These are phyloP conservation scores for Alisma plantagoaquatica DNA, from an alignment of 106 monocot species.

Conservation along the genomic window DNA sequence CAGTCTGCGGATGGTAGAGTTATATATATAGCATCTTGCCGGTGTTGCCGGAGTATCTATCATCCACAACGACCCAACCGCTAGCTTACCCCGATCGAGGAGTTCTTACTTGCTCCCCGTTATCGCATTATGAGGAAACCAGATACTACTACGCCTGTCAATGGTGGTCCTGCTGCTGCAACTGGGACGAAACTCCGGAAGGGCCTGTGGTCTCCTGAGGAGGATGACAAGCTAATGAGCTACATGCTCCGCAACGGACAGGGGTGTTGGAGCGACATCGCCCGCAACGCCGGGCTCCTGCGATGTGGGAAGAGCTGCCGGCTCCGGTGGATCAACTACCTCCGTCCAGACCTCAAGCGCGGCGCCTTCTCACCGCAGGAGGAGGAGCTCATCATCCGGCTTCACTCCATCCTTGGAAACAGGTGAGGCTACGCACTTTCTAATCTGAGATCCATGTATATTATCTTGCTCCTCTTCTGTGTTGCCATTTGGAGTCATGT, in stretches of 20 bases:
- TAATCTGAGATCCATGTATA: too few relatives aligned
- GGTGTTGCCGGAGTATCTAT: too few relatives aligned
- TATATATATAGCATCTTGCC: too few relatives aligned
- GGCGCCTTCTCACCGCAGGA: constrained; percentile 57
- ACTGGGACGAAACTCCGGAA: constrained; percentile 36
- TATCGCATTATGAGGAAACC: constrained; percentile 86
- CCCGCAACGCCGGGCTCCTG: constrained; percentile 55
- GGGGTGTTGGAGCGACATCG: constrained; percentile 72
- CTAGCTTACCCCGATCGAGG: too few relatives aligned
- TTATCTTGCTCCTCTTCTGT: too few relatives aligned
- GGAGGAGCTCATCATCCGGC: constrained; percentile 51
- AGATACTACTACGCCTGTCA: too few relatives aligned
- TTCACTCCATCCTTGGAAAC: constrained; percentile 67
- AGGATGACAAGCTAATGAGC: constrained; percentile 52
- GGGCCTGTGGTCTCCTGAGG: constrained; percentile 72
- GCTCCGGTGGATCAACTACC: constrained; percentile 67
- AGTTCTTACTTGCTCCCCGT: too few relatives aligned
- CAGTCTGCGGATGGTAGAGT: too few relatives aligned
- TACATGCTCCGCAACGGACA: constrained; percentile 58
- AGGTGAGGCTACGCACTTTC: too few relatives aligned
- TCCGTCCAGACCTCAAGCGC: constrained; percentile 63
- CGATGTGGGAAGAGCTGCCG: constrained; percentile 78
- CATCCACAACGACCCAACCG: too few relatives aligned
- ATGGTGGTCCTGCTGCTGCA: too few relatives aligned
- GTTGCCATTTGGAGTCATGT: too few relatives aligned